Evolutionary conservation across 768 basidiomycete genomes (phyloP), one percentile per base, ranked within the genome.

Genomic region (Ramaria sp.): DNA sequence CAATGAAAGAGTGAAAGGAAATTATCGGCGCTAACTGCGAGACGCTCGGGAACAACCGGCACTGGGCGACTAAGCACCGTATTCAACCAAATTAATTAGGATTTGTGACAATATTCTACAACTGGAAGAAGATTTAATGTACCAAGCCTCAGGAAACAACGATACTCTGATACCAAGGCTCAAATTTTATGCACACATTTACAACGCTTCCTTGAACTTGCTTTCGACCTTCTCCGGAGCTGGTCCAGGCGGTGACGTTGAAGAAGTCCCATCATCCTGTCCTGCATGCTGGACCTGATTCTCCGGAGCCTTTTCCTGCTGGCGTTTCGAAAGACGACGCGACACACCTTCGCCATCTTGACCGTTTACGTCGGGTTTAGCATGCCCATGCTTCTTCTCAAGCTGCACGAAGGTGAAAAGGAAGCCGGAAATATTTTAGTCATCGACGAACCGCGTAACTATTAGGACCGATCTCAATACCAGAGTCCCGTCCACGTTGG

Each of bases 291-390:
- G 74, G 9, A 58, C 41, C 18, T 73, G 72, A 5, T 78, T 78
- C 62, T 82, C 83, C 0, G 85, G 82, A 9, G 85, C 82, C 68
- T 87, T 86, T 64, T 85, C 87, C 67, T 79, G 75, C 62, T 78
- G 81, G 44, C 86, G 78, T 60, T 75, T 72, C 62, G 78, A 83
- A 22, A 74, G 70, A 48, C 72, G 68, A 39, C 76, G 71, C 18
- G 71, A 64, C 43, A 73, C 58, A 30, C 62, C 67, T 13, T 66
- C 64, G 16, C 67, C 69, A 1, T 64, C 66, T 34, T 8, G 8
- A 7, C 61, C 65, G 28, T 61, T 62, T 50, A 58, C 55, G 28
- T 59, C 60, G 28, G 53, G 64, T 24, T 57, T 61, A 12, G 57
- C 61, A 36, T 63, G 30, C 39, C 38, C 62, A 13, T 61, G 57